Percentiles rank a stretch among this genome's conserved stretches.
These are phyloP conservation scores for Oxyria digyna DNA, from an alignment of 148 eudicot genomes.

Conservation along the genomic window DNA sequence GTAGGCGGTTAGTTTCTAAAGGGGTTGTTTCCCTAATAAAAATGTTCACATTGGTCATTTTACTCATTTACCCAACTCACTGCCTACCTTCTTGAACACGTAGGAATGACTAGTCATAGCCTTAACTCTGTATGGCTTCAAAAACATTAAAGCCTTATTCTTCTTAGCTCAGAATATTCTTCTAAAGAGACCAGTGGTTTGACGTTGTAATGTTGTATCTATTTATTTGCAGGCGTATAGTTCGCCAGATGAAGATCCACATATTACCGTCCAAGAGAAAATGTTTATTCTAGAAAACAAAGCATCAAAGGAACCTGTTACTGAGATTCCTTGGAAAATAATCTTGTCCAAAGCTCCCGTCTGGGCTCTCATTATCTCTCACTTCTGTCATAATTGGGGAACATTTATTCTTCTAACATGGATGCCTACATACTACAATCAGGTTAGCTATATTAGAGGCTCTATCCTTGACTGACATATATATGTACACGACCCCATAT, in stretches of 20 bases:
- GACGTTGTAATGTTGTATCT: not conserved
- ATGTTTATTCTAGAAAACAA: slow-evolving; percentile 52
- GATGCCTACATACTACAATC: slow-evolving; percentile 99
- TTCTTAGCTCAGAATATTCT: not conserved
- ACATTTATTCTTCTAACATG: slow-evolving; percentile 95
- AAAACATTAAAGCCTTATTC: not conserved
- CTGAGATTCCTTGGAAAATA: slow-evolving; percentile 82
- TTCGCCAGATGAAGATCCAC: slow-evolving; percentile 79
- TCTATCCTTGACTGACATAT: slow-evolving; percentile 1
- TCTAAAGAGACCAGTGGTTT: not conserved
- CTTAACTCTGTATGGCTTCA: not conserved
- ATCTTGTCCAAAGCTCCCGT: slow-evolving; percentile 89
- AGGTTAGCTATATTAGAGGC: slow-evolving; percentile 30
- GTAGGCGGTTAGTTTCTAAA: too few species aligned
- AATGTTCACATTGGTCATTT: too few species aligned
- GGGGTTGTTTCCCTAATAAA: too few species aligned
- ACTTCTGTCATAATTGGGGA: slow-evolving; percentile 99
- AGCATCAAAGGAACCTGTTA: slow-evolving; percentile 60
- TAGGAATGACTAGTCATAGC: not conserved
- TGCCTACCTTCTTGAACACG: not conserved
- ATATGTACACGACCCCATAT: not conserved
- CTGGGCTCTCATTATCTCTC: slow-evolving; percentile 98
- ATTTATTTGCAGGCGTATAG: slow-evolving; percentile 55
- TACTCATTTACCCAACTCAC: too few species aligned
- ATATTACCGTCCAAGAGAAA: slow-evolving; percentile 57